Evolutionary conservation across 1,284 basidiomycete species (phyloP), one percentile per base, ranked within the genome.

Genomic region (Tylopilus microsporus): DNA sequence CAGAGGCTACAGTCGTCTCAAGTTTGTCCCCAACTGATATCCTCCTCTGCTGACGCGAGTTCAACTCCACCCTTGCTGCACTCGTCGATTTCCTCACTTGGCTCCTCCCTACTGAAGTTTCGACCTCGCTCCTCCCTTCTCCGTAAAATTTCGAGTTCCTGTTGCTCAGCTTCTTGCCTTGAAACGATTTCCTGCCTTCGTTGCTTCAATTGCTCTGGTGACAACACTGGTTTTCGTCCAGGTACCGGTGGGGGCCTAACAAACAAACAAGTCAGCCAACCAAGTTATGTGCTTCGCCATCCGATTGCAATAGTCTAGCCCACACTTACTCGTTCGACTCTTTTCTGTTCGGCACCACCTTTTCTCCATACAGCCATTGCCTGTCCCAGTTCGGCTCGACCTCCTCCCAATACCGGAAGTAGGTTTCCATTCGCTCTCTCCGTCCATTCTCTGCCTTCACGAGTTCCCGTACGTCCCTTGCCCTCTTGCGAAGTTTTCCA

Each of bases 391-490:
- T 53, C 5, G 63, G 60, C n/a, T 61, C 60, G 1, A 59, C 67
- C 34, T 73, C 62, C 34, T 58, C 59, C 70, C 70, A 73, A 34
- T 72, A 65, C 16, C 60, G 63, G 43, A 70, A 73, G 36, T 65
- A 73, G 5, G 53, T 15, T 21, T 70, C 66, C 61, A 73, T 70
- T n/a, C 71, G 60, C 48, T 70, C 65, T 53, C 69, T 59, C 21
- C 71, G 58, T 11, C 61, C 65, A 12, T 21, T 56, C 52, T 72
- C 68, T 4, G 61, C 66, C 37, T 61, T 62, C 3, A 66, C 61
- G 4, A 67, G 60, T 18, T 68, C 63, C 16, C 69, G 68, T 47
- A 67, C 42, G 19, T 68, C 61, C 51, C 66, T 60, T 11, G 62
- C 68, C 51, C 54, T 66, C 46, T 63, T 63, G 16, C 61, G 58